Evolutionary conservation across 257 asterid genomes (phyloP), one percentile per base, ranked within the genome.

Genomic region (Ophiorrhiza pumila): DNA sequence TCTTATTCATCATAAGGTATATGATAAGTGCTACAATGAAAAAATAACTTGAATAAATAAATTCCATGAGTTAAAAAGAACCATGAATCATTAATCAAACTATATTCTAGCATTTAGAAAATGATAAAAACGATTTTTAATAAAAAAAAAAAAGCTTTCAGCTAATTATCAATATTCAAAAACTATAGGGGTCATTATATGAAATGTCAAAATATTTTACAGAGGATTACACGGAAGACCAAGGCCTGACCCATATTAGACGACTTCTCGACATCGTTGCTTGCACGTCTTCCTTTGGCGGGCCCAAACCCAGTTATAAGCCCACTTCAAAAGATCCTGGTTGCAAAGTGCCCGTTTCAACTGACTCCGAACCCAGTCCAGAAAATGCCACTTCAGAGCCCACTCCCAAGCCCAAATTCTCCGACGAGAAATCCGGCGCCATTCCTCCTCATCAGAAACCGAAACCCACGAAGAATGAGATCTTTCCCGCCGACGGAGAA

Each of bases 221-320:
- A 74, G 98, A 87, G 85, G 92, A 90, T 65, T 92, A 90, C 85
- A 84, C 88, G 64, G 96, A 92, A 80, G 78, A 60, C 22, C 84
- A 86, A 80, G 83, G 92, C 13, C 92, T 88, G 80, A 82, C 77
- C 15, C 96, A 90, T 82, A 80, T 88, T 23, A 68, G 96, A 78
- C 89, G 95, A 61, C 87, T 90, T 43, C 80, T 90, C 2, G 95
- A 90, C 78, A 88, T 88, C 7, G 90, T 83, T 15, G 87, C 96
- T 13, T 88, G 95, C 82, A 88, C 96, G 13, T 84, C 89, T 25
- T 79, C 82, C 7, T 90, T 90, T 73, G 85, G 88, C 76, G 84
- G 88, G 31, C 90, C 88, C 49, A 83, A 80, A 79, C 65, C 85
- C 39, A 81, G 68, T 31, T 31, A 71, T 11, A 80, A 80, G 64